Base-by-base conservation (phyloP, 2,329 filamentous ascomycete genomes). In the Aspergillus sergii region DNA sequence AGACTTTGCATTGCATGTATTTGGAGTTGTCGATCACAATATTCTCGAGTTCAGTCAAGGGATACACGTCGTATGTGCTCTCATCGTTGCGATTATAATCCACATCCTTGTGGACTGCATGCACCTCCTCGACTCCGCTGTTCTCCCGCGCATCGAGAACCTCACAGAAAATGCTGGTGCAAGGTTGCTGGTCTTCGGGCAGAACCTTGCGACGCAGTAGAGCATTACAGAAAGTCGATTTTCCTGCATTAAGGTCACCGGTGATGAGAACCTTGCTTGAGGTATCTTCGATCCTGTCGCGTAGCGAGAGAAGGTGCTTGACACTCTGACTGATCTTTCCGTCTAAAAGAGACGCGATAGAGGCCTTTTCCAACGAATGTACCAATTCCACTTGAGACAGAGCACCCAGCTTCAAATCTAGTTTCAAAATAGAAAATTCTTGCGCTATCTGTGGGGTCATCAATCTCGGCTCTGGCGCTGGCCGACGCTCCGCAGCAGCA, bases 191-290 rank as follows among this genome's bases (percentile, higher is more conserved):
- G 72, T 99, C 95, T 79, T 98, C 95, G 0, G 95, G 95, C 4
- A 99, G 81, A 32, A 99, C 87, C 79, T 98, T 98, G 66, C 94
- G 88, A 64, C 95, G 90, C 46, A 99, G 81, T 2, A 99, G 83
- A n/a, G 95, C 95, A 78, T 99, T 99, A 81, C 95, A 99, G 72
- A 99, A 99, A 0, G 95, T 99, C 4, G 95, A 99, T 76, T 99
- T 99, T 74, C 95, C 95, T 10, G 95, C 94, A 74, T 99, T 99
- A 59, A 99, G 80, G 75, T 99, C 95, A 73, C 95, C 95, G 0
- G 95, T 99, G 21, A 99, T 89, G 62, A 99, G 81, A 1, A 99
- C 95, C 78, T 99, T 99, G 80, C 94, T 98, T 5, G 94, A 92
- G 0, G 93, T 98, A 78, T 99, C 95, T 76, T 98, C 95, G 66